Evolutionary conservation across 306 rosid genomes (phyloP).

Genomic region (Acacia melanoxylon): DNA sequence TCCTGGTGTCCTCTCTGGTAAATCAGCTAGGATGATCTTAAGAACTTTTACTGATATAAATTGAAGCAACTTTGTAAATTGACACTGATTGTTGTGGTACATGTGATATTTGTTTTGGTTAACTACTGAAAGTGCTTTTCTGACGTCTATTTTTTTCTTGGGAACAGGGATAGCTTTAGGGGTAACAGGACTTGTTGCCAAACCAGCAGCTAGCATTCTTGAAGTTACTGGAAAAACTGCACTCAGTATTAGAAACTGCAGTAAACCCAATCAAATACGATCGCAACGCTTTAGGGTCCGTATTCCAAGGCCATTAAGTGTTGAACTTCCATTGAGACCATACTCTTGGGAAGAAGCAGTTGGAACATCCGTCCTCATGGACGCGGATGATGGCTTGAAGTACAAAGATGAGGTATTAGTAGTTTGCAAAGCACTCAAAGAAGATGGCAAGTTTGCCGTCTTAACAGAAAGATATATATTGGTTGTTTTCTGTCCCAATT

Average conservation of each 20-base stretch:
- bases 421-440: slow-evolving; percentile 78
- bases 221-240: slow-evolving; percentile 96
- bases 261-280: slow-evolving; percentile 67
- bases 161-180: slow-evolving; percentile 86
- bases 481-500: slow-evolving; percentile 58
- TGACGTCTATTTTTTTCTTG: slow-evolving; percentile 27
- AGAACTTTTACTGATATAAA: slow-evolving; percentile 1
- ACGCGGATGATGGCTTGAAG: slow-evolving; percentile 62
- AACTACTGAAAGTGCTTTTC: slow-evolving; percentile 20
- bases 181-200: slow-evolving; percentile 87
- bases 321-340: slow-evolving; percentile 64
- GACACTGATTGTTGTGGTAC: slow-evolving; percentile 8
- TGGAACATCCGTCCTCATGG: slow-evolving; percentile 69
- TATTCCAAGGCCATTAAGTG: slow-evolving; percentile 74
- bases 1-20: slow-evolving; percentile 94
- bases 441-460: slow-evolving; percentile 75
- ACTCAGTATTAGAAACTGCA: slow-evolving; percentile 83
- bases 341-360: slow-evolving; percentile 95
- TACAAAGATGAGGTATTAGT: slow-evolving; percentile 71
- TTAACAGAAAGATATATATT: slow-evolving; percentile 64
- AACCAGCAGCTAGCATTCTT: slow-evolving; percentile 96
- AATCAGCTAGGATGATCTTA: slow-evolving; percentile 27
- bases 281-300: slow-evolving; percentile 61
- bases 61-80: slow-evolving; percentile 22
- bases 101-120: slow-evolving; percentile 7